A percentile compares a stretch with the other conserved stretches of the same genome.
Conservation (phyloP, 1,284 basidiomycete genomes). For the Apiotrichum gracile region DNA sequence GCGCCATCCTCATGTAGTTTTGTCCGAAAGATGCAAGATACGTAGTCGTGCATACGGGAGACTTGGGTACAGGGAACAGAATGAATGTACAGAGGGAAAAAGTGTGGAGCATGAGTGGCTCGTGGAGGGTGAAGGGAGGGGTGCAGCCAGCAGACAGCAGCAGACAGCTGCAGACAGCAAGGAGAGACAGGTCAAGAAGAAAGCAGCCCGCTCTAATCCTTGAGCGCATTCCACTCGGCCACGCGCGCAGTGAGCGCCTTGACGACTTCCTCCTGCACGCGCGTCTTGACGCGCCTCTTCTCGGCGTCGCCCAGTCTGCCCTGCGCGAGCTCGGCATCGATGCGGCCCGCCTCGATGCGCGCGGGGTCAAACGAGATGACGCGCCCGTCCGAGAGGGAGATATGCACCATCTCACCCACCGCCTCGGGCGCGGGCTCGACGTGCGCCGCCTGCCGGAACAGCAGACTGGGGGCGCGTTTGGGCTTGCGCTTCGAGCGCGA, state of each 20-base stretch:
- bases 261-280: slow-evolving; percentile 23
- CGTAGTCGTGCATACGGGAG: neutral
- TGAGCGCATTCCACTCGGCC: slow-evolving; percentile 26
- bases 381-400: slow-evolving; percentile 32
- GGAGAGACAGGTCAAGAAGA: neutral
- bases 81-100: too few relatives aligned
- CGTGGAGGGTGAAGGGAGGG: too few relatives aligned
- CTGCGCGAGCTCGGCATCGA: slow-evolving; percentile 34
- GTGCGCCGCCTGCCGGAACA: slow-evolving; percentile 30
- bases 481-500: neutral
- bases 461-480: slow-evolving; percentile 13
- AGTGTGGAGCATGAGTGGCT: too few relatives aligned
- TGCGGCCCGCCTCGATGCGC: slow-evolving; percentile 22
- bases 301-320: slow-evolving; percentile 28
- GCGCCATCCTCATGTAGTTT: neutral
- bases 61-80: neutral
- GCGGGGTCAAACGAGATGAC: slow-evolving; percentile 35
- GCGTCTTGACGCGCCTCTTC: slow-evolving; percentile 10
- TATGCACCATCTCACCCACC: slow-evolving; percentile 6
- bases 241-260: slow-evolving; percentile 27
- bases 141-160: too few relatives aligned
- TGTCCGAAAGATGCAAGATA: slow-evolving; percentile 6
- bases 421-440: neutral
- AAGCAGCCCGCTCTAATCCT: neutral
- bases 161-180: too few relatives aligned